phyloP scores from a whole-genome alignment of 2,329 filamentous ascomycete genomes.

The Tricladium varicosporioides region DNA sequence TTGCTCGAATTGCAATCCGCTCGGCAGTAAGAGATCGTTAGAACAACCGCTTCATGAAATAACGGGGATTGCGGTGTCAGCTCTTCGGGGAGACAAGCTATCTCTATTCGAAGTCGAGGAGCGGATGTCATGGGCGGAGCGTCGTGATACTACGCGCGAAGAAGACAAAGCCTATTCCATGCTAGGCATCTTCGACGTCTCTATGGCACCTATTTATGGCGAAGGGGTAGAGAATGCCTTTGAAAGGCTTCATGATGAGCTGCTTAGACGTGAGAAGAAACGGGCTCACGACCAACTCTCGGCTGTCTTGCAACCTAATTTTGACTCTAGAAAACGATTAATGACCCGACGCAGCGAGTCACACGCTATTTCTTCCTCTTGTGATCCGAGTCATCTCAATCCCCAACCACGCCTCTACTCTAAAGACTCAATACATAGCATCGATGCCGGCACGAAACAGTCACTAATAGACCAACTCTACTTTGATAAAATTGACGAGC shows the following conservation, averaged over 20 bases:
- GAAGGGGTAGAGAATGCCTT: neutral
- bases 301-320: conserved; percentile 10
- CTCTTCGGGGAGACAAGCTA: conserved; percentile 7
- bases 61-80: conserved; percentile 9
- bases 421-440: conserved; percentile 6
- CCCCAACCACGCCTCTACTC: conserved; percentile 1
- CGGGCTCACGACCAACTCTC: conserved; percentile 13
- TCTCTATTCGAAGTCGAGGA: conserved; percentile 12
- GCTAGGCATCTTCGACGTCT: too few species aligned
- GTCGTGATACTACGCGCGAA: neutral
- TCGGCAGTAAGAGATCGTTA: conserved; percentile 15
- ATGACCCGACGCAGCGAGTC: conserved; percentile 7
- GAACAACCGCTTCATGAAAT: conserved; percentile 12
- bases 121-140: neutral
- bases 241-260: neutral
- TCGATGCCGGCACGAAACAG: conserved; percentile 16
- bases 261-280: conserved; percentile 21
- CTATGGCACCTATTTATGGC: too few species aligned
- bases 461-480: conserved; percentile 34
- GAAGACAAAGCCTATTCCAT: neutral
- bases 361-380: neutral
- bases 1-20: conserved; percentile 3
- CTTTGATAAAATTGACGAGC: conserved; percentile 41
- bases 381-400: neutral
- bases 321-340: conserved; percentile 14